A percentile compares a stretch with the other conserved stretches of the same genome.
These are phyloP conservation scores for Waltiozyma solani DNA, from an alignment of 1,139 yeast species.

Conservation along the genomic window DNA sequence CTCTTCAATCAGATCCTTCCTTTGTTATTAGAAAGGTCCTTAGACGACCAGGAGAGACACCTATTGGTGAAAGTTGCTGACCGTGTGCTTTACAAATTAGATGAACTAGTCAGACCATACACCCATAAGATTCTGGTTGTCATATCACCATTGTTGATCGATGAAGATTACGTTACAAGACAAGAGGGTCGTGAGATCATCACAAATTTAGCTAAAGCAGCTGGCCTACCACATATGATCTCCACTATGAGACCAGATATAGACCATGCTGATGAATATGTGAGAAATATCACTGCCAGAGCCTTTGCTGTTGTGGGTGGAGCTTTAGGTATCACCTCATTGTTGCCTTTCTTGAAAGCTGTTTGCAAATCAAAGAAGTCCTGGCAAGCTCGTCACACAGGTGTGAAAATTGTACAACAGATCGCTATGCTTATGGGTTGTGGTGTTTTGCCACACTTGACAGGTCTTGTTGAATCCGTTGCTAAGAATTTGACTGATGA, in stretches of 20 bases:
- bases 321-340: constrained; percentile 60
- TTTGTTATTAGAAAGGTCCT: constrained; percentile 54
- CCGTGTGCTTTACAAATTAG: constrained; percentile 55
- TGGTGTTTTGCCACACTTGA: constrained; percentile 67
- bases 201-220: constrained; percentile 65
- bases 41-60: constrained; percentile 83
- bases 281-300: constrained; percentile 68
- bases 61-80: constrained; percentile 68
- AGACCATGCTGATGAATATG: constrained; percentile 74
- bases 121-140: constrained; percentile 67
- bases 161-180: constrained; percentile 66
- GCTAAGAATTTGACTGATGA: constrained; percentile 61
- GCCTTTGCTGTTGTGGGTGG: constrained; percentile 81
- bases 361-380: constrained; percentile 71
- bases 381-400: constrained; percentile 87
- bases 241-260: constrained; percentile 73
- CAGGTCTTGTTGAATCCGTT: constrained; percentile 54
- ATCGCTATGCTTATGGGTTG: constrained; percentile 61
- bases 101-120: constrained; percentile 58
- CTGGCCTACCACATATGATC: constrained; percentile 74
- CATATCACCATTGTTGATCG: constrained; percentile 70
- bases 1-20: constrained; percentile 68
- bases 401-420: constrained; percentile 70
- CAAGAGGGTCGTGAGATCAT: constrained; percentile 76
- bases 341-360: constrained; percentile 76